Evolutionary conservation across 257 asterid genomes (phyloP), one percentile per base, ranked within the genome.

Genomic region (Ehretia macrophylla): DNA sequence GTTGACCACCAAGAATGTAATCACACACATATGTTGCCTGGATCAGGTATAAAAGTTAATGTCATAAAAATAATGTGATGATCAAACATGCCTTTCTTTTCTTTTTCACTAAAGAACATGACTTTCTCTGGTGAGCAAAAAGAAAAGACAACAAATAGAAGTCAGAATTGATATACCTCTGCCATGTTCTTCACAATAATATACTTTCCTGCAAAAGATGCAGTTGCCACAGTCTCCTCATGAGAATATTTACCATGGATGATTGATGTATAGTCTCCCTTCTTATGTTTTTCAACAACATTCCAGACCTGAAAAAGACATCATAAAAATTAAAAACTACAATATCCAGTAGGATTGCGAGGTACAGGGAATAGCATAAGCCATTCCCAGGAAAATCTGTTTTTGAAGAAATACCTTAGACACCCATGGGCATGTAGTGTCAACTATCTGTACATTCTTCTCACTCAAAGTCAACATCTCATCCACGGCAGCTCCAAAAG

Each of bases 391-490:
- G 42, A 11, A 27, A 9, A 13, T 46, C 47, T 44, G 22, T 16
- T 8, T 4, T 11, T 20, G 20, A 19, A 20, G 46, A 32, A 60
- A 40, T 80, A 93, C 97, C 97, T 93, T 89, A 22, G 93, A 79
- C 59, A 89, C 99, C 99, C 99, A 93, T 17, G 97, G 99, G 86
- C 97, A 93, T 67, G 99, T 93, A 55, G 99, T 89, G 76, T 93
- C 99, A 58, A 93, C 92, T 69, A 93, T 86, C 74, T 93, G 97
- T 55, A 89, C 96, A 58, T 85, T 81, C 73, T 80, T 93, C n/a
- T 89, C 85, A 32, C 83, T 85, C 81, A 93, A 71, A 67, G 84
- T 64, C 63, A 65, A n/a, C 97, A 93, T 86, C 83, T 93, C 99
- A 63, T 85, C 91, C 10, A 93, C 95, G 40, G 81, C 86, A 63